Evolutionary conservation across 345 rosid species (phyloP), one percentile per base, ranked within the genome.

Genomic region (Arabidopsis suecica): DNA sequence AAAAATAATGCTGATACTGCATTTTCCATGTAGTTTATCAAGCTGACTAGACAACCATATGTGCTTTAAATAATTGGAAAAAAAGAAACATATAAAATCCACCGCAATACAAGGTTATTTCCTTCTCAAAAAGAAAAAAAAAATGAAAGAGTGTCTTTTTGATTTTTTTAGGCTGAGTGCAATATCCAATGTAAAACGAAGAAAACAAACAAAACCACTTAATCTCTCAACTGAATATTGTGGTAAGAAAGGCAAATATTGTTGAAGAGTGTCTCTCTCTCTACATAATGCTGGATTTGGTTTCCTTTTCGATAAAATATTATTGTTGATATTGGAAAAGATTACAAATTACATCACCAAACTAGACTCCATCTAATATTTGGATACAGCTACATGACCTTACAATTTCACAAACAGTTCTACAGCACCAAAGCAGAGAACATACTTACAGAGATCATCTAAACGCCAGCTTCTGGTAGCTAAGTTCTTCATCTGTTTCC

Each of bases 401-500:
- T 65, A 34, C 58, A 51, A 37, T 38, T 18, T 65, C 11, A 47
- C 44, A 65, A 32, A 65, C 57, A 36, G 53, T 42, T 54, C 25
- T 13, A 68, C 41, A 56, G 12, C 9, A 68, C 40, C 25, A 23
- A 38, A 49, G 62, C 58, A 23, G 40, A 65, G 71, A 47, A 64
- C 64, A 64, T 32, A 68, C 68, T 30, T 49, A 53, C 79, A 75
- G 3, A 32, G 73, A 14, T 36, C 18, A 38, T 37, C 68, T 7
- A 47, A 33, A 56, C 22, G 65, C 56, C 34, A 69, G 34, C 18
- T 59, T 75, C 66, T 66, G 10, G 7, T 65, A 13, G 14, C 44
- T 16, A 42, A 57, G 2, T 23, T 65, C 4, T 57, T 77, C 80
- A 78, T 45, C 70, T 50, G 77, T 71, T 75, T 44, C 36, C 22